phyloP scores from a whole-genome alignment of 202 grass and related monocot genomes.

The Setaria viridis region DNA sequence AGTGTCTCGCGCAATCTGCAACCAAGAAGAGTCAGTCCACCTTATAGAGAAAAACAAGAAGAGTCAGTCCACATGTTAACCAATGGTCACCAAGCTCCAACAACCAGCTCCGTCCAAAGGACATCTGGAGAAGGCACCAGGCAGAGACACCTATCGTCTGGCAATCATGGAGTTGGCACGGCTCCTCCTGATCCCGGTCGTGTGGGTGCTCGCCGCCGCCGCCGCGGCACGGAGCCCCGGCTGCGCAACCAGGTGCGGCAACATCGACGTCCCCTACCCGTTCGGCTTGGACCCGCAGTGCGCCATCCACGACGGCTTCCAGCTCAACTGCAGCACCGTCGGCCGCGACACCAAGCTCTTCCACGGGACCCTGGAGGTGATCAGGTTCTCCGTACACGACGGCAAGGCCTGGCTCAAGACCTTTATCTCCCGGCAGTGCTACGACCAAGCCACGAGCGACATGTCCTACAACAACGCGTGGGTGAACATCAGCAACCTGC shows the following conservation, averaged over 20 bases:
- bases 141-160: too few relatives aligned
- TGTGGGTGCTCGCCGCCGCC: neutral
- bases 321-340: neutral
- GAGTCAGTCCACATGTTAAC: too few relatives aligned
- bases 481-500: neutral
- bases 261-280: slow-evolving; percentile 35
- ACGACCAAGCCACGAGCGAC: rapidly evolving
- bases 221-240: neutral
- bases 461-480: neutral
- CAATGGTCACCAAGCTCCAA: too few relatives aligned
- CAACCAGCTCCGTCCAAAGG: too few relatives aligned
- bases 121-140: too few relatives aligned
- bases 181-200: neutral
- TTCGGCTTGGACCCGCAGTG: slow-evolving; percentile 24
- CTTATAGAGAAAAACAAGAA: too few relatives aligned
- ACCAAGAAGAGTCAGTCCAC: too few relatives aligned
- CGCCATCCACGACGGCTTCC: neutral
- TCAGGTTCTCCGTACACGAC: neutral
- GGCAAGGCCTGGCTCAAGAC: slow-evolving; percentile 20
- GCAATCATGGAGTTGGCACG: neutral
- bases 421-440: neutral
- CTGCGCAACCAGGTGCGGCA: slow-evolving; percentile 30
- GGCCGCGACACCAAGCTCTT: neutral
- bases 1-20: too few relatives aligned
- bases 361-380: neutral